Percentiles rank a stretch among this genome's conserved stretches.
Evolutionary conservation across 2,329 filamentous ascomycete species (phyloP).

Genomic region (Aspergillus candidus): DNA sequence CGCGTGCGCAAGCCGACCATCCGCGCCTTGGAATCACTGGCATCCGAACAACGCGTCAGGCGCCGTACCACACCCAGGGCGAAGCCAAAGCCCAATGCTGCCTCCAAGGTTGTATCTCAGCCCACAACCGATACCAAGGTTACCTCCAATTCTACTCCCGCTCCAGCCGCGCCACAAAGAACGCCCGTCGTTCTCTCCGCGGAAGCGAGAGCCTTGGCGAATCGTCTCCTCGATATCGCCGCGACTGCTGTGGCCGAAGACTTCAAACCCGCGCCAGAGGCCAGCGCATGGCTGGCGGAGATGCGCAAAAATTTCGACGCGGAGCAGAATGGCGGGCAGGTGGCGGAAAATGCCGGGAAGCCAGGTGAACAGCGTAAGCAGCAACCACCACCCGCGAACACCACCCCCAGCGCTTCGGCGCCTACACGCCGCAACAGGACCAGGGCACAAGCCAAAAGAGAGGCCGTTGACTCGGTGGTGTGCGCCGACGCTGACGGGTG

Average conservation of each 20-base stretch:
- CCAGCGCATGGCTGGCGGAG: conserved; percentile 12
- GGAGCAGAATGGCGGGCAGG: conserved; percentile 1
- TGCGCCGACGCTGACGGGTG: conserved; percentile 27
- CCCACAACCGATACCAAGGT: too few relatives aligned
- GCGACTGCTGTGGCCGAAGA: conserved; percentile 11
- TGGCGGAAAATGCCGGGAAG: neutral
- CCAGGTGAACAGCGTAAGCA: conserved; percentile 7
- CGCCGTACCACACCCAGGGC: conserved; percentile 1
- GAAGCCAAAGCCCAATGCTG: neutral
- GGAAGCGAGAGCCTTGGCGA: conserved; percentile 7
- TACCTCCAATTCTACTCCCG: too few relatives aligned
- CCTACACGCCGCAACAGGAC: too few relatives aligned
- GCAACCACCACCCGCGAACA: neutral
- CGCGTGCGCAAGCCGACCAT: conserved; percentile 19
- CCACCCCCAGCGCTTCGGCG: too few relatives aligned
- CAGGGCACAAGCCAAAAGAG: too few relatives aligned
- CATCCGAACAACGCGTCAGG: conserved; percentile 15
- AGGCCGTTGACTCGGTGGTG: too few relatives aligned
- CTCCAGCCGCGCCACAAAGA: too few relatives aligned
- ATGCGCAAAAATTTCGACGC: conserved; percentile 9
- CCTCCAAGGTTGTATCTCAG: neutral
- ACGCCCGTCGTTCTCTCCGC: neutral
- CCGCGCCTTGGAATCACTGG: conserved; percentile 15
- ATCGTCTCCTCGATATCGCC: conserved; percentile 13
- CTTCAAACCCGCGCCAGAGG: conserved; percentile 8